Evolutionary conservation across 176 grass and related monocot genomes (phyloP).

Genomic region (Cenchrus fungigraminus): DNA sequence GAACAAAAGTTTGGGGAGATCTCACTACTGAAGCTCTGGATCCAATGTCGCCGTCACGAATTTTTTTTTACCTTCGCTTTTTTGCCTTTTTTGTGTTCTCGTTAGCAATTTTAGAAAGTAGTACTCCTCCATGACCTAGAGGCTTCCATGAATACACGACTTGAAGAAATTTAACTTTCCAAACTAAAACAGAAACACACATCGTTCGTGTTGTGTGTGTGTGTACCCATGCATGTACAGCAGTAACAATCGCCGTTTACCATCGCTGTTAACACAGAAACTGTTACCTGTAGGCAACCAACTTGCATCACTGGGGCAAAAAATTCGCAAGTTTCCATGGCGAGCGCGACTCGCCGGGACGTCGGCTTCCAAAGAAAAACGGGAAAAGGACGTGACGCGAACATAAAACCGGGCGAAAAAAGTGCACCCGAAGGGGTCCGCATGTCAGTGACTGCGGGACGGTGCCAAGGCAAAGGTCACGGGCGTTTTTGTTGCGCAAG

Average conservation of each 20-base stretch:
- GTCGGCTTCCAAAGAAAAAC: neutral
- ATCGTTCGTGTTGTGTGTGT: neutral
- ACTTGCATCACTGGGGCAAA: neutral
- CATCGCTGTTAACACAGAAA: neutral
- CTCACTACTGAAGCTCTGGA: conserved; percentile 10
- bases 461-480: neutral
- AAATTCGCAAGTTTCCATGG: neutral
- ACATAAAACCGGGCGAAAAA: neutral
- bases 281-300: neutral
- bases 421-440: neutral
- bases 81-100: neutral
- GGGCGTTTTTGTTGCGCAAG: conserved; percentile 5
- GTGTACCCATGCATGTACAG: neutral
- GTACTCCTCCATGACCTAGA: neutral
- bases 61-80: neutral
- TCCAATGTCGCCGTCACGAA: conserved; percentile 35
- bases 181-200: neutral
- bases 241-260: neutral
- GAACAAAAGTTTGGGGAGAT: conserved; percentile 30
- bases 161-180: neutral
- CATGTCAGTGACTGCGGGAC: fast-evolving
- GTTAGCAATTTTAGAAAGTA: neutral
- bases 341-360: neutral
- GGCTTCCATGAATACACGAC: neutral
- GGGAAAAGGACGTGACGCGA: neutral